Base-by-base conservation (phyloP, 768 basidiomycete genomes). In the Calocera cornea region DNA sequence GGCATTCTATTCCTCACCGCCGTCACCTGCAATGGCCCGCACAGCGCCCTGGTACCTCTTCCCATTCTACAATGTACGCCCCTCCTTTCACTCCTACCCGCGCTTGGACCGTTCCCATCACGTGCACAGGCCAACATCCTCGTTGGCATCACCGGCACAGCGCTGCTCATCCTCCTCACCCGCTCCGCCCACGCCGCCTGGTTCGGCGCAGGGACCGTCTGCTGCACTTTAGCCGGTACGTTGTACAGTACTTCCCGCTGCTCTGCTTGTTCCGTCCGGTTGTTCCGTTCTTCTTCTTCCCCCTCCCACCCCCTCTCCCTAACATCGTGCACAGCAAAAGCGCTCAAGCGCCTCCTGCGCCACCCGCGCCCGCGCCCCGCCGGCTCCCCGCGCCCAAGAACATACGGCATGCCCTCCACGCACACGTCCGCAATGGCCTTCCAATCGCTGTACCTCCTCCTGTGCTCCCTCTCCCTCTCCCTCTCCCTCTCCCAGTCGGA, bases 341-440 rank as follows among this genome's bases (percentile, higher is more conserved):
- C 74, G 24, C 69, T 79, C 29, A 80, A 80, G 69, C 71, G 70
- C 10, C 69, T 72, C 68, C 76, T 80, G 65, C 71, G 73, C 0
- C 71, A 75, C 31, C 75, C 77, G 0, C 71, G 74, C 31, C 75
- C 77, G 0, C 75, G 78, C 24, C 77, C 78, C 0, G 69, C 71
- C 19, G 72, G 74, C 14, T 70, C 75, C 24, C 70, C 66, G n/a
- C 70, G 73, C 33, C 73, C 78, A 63, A 75, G 73, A 63, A 78
- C 79, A 10, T 79, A 79, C 74, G 80, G 80, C 5, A 79, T 80
- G 78, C 80, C 80, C 27, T 79, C 78, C 3, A 80, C 80, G 0
- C 80, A 80, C 68, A 76, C 76, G 2, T 77, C 78, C 16, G 74
- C 76, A 8, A 76, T 80, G 47, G 71, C 77, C 22, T 80, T 78